Conservation (phyloP, 148 eudicot genomes). For the Silene latifolia region DNA sequence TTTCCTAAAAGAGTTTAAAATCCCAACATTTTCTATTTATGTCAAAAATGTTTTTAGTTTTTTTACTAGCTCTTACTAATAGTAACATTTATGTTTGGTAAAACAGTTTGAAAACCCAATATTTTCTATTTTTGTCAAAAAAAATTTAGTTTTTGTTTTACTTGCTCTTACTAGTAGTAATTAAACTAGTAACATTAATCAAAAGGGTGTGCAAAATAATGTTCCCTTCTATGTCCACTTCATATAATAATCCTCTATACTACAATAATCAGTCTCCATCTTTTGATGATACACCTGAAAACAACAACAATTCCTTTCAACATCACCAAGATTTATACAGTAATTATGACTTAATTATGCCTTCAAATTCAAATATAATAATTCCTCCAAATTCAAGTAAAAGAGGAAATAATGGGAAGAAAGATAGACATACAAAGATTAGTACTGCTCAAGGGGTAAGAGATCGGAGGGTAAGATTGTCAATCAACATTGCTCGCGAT, state of each 20-base stretch:
- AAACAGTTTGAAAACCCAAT: neutral
- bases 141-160: too few relatives aligned
- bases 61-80: neutral
- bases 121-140: neutral
- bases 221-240: conserved; percentile 18
- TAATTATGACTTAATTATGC: neutral
- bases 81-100: conserved; percentile 8
- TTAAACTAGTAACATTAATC: neutral
- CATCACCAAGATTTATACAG: conserved; percentile 12
- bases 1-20: conserved; percentile 14
- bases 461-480: conserved; percentile 68
- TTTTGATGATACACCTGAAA: conserved; percentile 10
- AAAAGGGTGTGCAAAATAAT: too few relatives aligned
- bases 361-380: neutral
- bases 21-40: too few relatives aligned
- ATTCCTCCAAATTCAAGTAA: conserved; percentile 17
- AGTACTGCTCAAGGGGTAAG: conserved; percentile 61
- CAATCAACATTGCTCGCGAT: conserved; percentile 59
- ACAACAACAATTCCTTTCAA: conserved; percentile 14
- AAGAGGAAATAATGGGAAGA: conserved; percentile 14
- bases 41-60: too few relatives aligned
- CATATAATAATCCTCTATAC: conserved; percentile 23
- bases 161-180: too few relatives aligned
- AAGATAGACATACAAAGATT: conserved; percentile 68
- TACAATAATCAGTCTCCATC: conserved; percentile 22